Evolutionary conservation across 106 monocot genomes (phyloP), one percentile per base, ranked within the genome.

Genomic region (Xerophyta viscosa): DNA sequence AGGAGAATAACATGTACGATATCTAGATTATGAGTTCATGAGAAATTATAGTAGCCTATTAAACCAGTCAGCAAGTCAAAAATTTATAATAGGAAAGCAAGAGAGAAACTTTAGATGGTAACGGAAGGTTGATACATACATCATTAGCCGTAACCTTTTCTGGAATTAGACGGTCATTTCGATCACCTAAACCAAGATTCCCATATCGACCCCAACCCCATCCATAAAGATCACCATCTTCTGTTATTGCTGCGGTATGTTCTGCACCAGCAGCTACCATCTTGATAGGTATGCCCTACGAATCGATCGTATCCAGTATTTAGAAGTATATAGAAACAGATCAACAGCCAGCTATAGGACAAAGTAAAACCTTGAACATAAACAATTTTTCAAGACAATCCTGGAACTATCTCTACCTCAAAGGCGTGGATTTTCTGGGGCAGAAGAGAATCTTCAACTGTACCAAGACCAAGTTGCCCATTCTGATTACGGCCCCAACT

Each of bases 171-270:
- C 88, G 93, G 42, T 94, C 93, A 48, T 78, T 72, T 59, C 88
- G 71, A 48, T 94, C 93, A 64, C 93, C 93, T 54, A 94, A 58
- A 39, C 93, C 93, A 60, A 94, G 77, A 63, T 94, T 94, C 9
- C 93, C 93, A 73, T 94, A 94, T 17, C 81, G 88, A 50, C 93
- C 93, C 93, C 93, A 94, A 7, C 93, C 93, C 93, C 93, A 94
- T 60, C 93, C 88, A 66, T 88, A 94, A 29, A 94, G 84, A 22
- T 82, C 84, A 42, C 88, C 93, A 70, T 88, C 81, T 66, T 94
- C 84, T 50, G 93, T 94, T 20, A 93, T 68, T 46, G 93, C 93
- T 58, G 87, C 93, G 8, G 83, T 84, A 65, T 93, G 93, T 66
- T 93, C 93, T 50, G 93, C 88, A 74, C 93, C 93, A n/a, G 93